Conservation (phyloP, 2,329 filamentous ascomycete genomes). For the Colletotrichum sp. region DNA sequence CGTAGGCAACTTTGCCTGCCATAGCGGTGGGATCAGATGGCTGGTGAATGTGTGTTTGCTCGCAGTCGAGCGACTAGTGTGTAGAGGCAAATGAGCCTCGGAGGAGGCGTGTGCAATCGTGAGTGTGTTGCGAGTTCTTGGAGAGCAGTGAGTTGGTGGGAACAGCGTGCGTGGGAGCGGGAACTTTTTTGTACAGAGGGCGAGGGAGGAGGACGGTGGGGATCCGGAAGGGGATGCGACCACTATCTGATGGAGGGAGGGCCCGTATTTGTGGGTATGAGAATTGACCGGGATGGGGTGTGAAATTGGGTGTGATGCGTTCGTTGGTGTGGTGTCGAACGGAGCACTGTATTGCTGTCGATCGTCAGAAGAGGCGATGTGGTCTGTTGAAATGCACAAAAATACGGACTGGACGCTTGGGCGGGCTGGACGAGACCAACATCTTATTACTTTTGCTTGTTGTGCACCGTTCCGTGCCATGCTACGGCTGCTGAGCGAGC, state of each 20-base stretch:
- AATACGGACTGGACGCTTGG: background rate
- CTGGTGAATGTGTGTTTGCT: background rate
- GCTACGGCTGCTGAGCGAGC: background rate
- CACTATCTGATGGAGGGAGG: conserved; percentile 23
- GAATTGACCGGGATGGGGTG: conserved; percentile 10
- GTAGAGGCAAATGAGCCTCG: conserved; percentile 19
- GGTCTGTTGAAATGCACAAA: background rate
- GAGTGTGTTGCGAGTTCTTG: conserved; percentile 12
- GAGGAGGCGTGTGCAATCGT: conserved; percentile 19
- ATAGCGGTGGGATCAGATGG: conserved; percentile 36
- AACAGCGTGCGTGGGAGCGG: conserved; percentile 17
- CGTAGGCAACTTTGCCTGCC: conserved; percentile 46
- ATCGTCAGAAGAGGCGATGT: background rate
- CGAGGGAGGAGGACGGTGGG: conserved; percentile 9
- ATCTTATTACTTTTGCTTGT: conserved; percentile 9
- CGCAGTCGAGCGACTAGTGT: conserved; percentile 14
- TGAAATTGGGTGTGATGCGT: conserved; percentile 13
- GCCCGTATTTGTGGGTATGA: conserved; percentile 22
- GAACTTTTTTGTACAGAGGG: conserved; percentile 25
- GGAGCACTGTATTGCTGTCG: background rate
- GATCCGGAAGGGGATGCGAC: conserved; percentile 20
- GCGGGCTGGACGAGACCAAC: background rate
- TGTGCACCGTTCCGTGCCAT: background rate
- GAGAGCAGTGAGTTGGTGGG: background rate
- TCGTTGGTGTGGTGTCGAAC: background rate